Base-by-base conservation (phyloP, 306 rosid species). In the Canavalia gladiata region DNA sequence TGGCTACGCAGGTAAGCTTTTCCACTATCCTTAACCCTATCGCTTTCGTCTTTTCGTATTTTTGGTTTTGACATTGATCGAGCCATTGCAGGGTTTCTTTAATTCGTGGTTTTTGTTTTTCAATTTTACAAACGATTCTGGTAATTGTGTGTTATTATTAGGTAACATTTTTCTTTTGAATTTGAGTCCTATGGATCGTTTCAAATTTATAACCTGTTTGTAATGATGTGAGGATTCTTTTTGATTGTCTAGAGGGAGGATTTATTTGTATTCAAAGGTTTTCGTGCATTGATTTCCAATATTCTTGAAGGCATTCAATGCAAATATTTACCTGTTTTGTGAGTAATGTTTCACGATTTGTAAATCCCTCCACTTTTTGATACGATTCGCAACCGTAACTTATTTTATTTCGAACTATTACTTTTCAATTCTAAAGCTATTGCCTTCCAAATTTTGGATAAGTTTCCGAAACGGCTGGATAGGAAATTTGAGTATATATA, bases 1-100 rank as follows among this genome's bases (percentile, higher is more conserved):
- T 92, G 94, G 97, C 94, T 93, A 35, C 93, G 96, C 31, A 89
- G 96, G 97, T 93, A 37, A 43, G 43, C 52, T 33, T 18, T 18
- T 18, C 25, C 25, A 18, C 25, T 18, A 18, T 18, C 25, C 25
- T 18, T 18, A 18, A 18, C 25, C 25, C 25, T 74, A 58, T 28
- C 31, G 1, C 13, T 47, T 47, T 7, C 34, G 28, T 42, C 7
- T 2, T 66, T 43, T 49, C 8, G 34, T 28, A 29, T 29, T 18
- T 4, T 34, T 25, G 62, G 31, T 69, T n/a, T 58, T 5, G 45
- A 11, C 42, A 8, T 78, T 57, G 33, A 67, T 28, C 3, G 55
- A 9, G n/a, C 2, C 8, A 41, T 66, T 2, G 49, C 8, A 6
- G 30, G 55, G 33, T 43, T 42, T 70, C 43, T 71, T 50, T 75